Conservation (phyloP, 495 filamentous ascomycete species). For the Friedmanniomyces endolithicus region DNA sequence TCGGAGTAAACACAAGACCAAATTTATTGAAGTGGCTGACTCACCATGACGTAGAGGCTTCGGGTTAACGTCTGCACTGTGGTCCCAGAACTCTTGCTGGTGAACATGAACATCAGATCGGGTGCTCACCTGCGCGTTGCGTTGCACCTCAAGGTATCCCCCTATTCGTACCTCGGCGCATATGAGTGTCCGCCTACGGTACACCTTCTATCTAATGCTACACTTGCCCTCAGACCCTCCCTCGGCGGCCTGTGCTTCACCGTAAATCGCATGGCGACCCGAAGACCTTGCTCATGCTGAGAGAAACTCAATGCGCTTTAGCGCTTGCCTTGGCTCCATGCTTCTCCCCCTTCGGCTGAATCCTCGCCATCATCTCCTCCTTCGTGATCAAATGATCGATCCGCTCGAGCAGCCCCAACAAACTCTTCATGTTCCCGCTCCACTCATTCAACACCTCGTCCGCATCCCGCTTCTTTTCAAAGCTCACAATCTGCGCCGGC, state of each 20-base stretch:
- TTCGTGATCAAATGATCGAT: conserved; percentile 98
- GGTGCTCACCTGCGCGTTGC: too few relatives aligned
- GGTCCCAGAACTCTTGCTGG: too few relatives aligned
- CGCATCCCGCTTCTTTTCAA: conserved; percentile 85
- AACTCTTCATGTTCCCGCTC: conserved; percentile 97
- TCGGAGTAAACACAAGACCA: too few relatives aligned
- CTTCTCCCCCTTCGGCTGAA: conserved; percentile 49
- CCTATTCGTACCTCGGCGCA: not conserved
- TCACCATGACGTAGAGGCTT: too few relatives aligned
- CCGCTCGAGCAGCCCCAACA: conserved; percentile 80
- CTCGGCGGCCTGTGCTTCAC: not conserved
- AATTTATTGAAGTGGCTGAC: too few relatives aligned
- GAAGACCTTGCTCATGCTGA: not conserved
- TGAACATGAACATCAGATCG: too few relatives aligned
- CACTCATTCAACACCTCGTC: conserved; percentile 97
- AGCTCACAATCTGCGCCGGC: conserved; percentile 79
- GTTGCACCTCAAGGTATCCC: too few relatives aligned
- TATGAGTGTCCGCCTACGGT: too few relatives aligned
- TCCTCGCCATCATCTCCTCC: conserved; percentile 99
- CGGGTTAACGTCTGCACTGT: too few relatives aligned
- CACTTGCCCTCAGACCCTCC: not conserved
- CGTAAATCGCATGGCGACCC: not conserved
- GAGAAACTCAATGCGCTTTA: not conserved
- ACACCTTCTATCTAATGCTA: conserved; percentile 3
- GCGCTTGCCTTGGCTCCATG: not conserved